A percentile compares a stretch with the other conserved stretches of the same genome.
These are phyloP conservation scores for Endothia cerciana DNA, from an alignment of 2,329 filamentous ascomycete species.

Conservation along the genomic window DNA sequence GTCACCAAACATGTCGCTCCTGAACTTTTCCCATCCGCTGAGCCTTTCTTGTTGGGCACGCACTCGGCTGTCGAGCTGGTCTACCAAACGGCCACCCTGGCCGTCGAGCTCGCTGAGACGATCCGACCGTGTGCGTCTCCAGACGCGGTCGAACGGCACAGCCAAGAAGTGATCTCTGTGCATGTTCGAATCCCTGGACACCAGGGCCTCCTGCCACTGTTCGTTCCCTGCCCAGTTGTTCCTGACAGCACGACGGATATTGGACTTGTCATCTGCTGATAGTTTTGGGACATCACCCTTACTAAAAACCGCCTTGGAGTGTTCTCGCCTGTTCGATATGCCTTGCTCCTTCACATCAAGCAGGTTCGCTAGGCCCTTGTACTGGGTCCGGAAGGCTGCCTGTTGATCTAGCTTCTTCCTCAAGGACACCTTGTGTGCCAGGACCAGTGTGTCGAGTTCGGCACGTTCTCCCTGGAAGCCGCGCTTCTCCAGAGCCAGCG, in stretches of 20 bases:
- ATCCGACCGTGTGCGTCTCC: conserved; percentile 67
- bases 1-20: conserved; percentile 50
- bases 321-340: conserved; percentile 58
- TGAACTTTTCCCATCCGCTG: conserved; percentile 74
- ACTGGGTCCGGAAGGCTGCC: conserved; percentile 60
- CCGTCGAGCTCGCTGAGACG: conserved; percentile 59
- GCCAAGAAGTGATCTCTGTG: conserved; percentile 67
- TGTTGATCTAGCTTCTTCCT: conserved; percentile 62
- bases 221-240: conserved; percentile 81
- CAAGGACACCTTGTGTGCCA: conserved; percentile 74
- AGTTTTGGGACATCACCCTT: conserved; percentile 29
- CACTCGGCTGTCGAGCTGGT: conserved; percentile 73
- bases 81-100: conserved; percentile 57
- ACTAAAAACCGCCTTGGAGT: conserved; percentile 36
- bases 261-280: conserved; percentile 47
- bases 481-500: conserved; percentile 61
- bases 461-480: conserved; percentile 59
- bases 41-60: conserved; percentile 69
- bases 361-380: conserved; percentile 65
- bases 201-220: conserved; percentile 71
- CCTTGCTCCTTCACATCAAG: conserved; percentile 66
- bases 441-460: conserved; percentile 66
- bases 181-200: conserved; percentile 65
- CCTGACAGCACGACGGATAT: conserved; percentile 63
- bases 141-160: conserved; percentile 71